Conservation (phyloP, 108 stramenopile genomes). For the Nitzschia sp. region DNA sequence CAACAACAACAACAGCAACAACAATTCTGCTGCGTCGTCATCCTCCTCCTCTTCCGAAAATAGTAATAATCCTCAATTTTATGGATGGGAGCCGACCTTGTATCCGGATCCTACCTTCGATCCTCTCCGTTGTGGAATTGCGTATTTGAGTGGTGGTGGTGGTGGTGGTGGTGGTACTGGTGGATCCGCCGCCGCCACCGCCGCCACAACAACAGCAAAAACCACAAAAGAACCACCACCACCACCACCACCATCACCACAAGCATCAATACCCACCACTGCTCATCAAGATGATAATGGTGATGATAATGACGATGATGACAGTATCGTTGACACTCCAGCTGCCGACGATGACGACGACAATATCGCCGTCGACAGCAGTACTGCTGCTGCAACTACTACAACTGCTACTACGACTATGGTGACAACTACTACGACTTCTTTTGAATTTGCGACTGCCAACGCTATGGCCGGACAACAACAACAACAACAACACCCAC, state of each 20-base stretch:
- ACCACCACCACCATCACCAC: background rate
- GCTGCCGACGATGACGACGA: too few species aligned
- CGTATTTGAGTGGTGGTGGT: slow-evolving; percentile 30
- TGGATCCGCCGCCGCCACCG: background rate
- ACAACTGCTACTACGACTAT: background rate
- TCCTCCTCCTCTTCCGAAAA: too few species aligned
- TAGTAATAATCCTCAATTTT: slow-evolving; percentile 38
- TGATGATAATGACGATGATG: too few species aligned
- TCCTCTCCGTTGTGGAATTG: slow-evolving; percentile 49
- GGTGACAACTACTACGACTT: background rate
- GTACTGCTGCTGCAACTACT: background rate
- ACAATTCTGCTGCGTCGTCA: background rate
- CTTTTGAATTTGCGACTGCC: background rate
- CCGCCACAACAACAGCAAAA: background rate
- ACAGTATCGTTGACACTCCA: too few species aligned
- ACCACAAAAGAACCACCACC: background rate
- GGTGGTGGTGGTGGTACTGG: background rate
- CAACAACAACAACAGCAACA: background rate
- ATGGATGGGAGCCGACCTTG: slow-evolving; percentile 51
- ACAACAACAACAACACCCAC: background rate
- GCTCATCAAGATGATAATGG: too few species aligned
- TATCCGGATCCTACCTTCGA: slow-evolving; percentile 51
- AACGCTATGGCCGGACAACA: background rate
- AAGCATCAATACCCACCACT: too few species aligned
- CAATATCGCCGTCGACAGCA: too few species aligned